phyloP scores from a whole-genome alignment of 2,329 filamentous ascomycete species.

The Botrytis sinoallii region DNA sequence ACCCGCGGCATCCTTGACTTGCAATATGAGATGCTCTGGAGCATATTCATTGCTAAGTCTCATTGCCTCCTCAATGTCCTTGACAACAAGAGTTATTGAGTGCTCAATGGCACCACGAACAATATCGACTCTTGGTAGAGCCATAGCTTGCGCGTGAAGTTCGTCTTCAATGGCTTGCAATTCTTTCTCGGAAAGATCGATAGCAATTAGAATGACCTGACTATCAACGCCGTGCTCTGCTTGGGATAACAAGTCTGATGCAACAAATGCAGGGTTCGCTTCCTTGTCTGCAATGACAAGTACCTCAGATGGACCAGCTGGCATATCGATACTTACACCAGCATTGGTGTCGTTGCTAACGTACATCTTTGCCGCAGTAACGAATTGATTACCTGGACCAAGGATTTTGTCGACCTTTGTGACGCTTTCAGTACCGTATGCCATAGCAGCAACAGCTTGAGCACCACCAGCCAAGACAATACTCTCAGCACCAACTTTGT shows the following conservation, averaged over 20 bases:
- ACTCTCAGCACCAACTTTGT: slow-evolving; percentile 93
- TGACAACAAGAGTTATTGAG: slow-evolving; percentile 80
- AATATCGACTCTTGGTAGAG: slow-evolving; percentile 87
- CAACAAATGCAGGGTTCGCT: slow-evolving; percentile 90
- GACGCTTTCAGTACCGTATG: slow-evolving; percentile 92
- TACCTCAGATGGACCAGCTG: slow-evolving; percentile 92
- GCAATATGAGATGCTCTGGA: slow-evolving; percentile 93
- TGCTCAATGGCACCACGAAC: slow-evolving; percentile 87
- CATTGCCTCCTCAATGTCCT: slow-evolving; percentile 70
- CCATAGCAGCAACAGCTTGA: slow-evolving; percentile 93
- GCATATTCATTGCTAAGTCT: slow-evolving; percentile 88
- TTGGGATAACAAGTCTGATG: slow-evolving; percentile 89
- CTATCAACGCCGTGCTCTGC: slow-evolving; percentile 96
- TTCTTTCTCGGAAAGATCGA: slow-evolving; percentile 71
- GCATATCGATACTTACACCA: slow-evolving; percentile 96
- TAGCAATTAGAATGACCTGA: slow-evolving; percentile 86
- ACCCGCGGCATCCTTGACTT: slow-evolving; percentile 72
- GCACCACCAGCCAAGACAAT: slow-evolving; percentile 95
- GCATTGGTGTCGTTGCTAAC: slow-evolving; percentile 97
- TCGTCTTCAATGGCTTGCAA: slow-evolving; percentile 86
- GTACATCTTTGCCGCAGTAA: slow-evolving; percentile 97
- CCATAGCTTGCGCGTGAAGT: slow-evolving; percentile 80
- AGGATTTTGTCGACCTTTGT: slow-evolving; percentile 99
- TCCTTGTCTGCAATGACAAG: slow-evolving; percentile 89
- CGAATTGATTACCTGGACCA: slow-evolving; percentile 96